These are phyloP conservation scores for Trypanosoma mega DNA, from an alignment of 208 protist genomes.

Conservation along the genomic window DNA sequence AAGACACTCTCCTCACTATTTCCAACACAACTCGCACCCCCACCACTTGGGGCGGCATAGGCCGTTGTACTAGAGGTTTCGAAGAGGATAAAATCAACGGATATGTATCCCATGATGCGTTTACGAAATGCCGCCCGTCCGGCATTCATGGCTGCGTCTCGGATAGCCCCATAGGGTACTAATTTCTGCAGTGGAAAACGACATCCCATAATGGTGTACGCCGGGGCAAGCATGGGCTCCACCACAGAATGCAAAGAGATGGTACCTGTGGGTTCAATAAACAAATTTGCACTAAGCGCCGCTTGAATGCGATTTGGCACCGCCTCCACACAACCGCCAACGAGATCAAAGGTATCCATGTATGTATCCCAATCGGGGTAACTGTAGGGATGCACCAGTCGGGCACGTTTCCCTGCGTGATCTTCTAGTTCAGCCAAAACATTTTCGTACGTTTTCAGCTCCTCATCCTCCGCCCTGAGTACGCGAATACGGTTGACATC, in stretches of 20 bases:
- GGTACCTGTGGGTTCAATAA: slow-evolving; percentile 77
- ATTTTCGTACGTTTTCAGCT: slow-evolving; percentile 21
- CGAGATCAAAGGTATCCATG: slow-evolving; percentile 64
- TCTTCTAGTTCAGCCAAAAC: slow-evolving; percentile 71
- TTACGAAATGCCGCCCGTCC: slow-evolving; percentile 72
- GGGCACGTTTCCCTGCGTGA: slow-evolving; percentile 62
- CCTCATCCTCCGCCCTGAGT: slow-evolving; percentile 30
- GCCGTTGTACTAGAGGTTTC: slow-evolving; percentile 13
- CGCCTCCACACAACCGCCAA: slow-evolving; percentile 87
- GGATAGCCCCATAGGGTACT: slow-evolving; percentile 59
- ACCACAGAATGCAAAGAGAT: slow-evolving; percentile 80
- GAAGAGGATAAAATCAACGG: slow-evolving; percentile 84
- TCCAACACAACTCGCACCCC: neutral
- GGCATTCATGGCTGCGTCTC: slow-evolving; percentile 69
- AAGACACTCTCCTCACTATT: neutral
- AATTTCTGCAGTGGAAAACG: slow-evolving; percentile 54
- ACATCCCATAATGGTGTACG: slow-evolving; percentile 78
- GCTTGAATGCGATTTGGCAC: slow-evolving; percentile 59
- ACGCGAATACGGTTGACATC: slow-evolving; percentile 76
- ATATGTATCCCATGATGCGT: slow-evolving; percentile 87
- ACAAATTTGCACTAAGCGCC: slow-evolving; percentile 79
- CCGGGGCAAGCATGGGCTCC: slow-evolving; percentile 86
- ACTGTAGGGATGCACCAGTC: slow-evolving; percentile 64
- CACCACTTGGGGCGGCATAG: too few relatives aligned
- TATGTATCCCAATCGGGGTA: slow-evolving; percentile 89